Percentiles rank a stretch among this genome's conserved stretches.
phyloP scores from a whole-genome alignment of 306 rosid species.

The Crataegus laevigata region DNA sequence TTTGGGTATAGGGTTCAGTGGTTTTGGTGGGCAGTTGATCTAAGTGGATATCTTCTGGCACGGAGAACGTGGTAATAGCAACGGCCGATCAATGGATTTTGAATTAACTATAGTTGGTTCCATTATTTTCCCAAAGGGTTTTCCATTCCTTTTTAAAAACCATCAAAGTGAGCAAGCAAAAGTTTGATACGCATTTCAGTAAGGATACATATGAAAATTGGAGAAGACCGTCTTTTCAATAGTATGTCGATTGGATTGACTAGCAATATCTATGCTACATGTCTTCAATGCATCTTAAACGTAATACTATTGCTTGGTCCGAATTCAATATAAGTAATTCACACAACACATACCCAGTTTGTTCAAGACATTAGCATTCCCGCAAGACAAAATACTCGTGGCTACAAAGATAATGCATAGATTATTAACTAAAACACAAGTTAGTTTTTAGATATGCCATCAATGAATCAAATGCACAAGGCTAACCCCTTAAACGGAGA shows the following conservation, averaged over 20 bases:
- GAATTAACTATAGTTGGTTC: background rate
- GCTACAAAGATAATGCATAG: background rate
- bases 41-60: background rate
- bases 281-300: background rate
- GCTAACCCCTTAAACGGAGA: background rate
- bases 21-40: background rate
- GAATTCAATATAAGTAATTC: background rate
- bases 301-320: background rate
- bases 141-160: background rate
- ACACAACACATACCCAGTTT: background rate
- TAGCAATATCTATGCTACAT: background rate
- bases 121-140: background rate
- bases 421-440: background rate
- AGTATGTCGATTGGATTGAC: background rate
- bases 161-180: background rate
- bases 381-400: background rate
- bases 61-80: background rate
- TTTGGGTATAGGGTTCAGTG: background rate
- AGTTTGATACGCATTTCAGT: background rate
- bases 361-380: background rate
- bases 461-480: constrained; percentile 5
- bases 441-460: background rate
- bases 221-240: background rate
- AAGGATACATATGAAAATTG: background rate
- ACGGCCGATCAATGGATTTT: background rate